Conservation (phyloP, 1,139 yeast genomes). For the Sugiyamaella pinicola region DNA sequence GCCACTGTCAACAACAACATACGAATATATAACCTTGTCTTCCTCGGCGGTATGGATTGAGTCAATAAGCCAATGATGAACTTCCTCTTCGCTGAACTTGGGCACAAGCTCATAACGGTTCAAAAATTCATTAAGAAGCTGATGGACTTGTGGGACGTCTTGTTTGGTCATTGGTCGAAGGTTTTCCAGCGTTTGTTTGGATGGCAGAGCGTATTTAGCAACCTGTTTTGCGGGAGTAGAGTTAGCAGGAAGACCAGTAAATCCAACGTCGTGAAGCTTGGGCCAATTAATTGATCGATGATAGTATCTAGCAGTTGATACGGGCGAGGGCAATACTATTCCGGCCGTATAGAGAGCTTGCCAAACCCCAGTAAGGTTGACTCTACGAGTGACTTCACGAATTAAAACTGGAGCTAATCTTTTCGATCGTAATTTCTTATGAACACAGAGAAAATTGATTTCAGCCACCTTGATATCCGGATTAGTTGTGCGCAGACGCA, state of each 20-base stretch:
- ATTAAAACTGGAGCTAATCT: conserved; percentile 92
- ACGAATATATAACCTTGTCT: conserved; percentile 66
- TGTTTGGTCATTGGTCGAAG: conserved; percentile 61
- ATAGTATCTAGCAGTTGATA: conserved; percentile 86
- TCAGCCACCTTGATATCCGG: conserved; percentile 68
- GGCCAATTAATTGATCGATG: conserved; percentile 95
- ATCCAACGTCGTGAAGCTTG: conserved; percentile 86
- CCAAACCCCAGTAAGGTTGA: conserved; percentile 83
- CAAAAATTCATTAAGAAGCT: conserved; percentile 63
- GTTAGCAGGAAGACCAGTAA: conserved; percentile 70
- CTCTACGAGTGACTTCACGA: conserved; percentile 91
- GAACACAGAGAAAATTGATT: conserved; percentile 91
- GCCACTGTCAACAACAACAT: conserved; percentile 69
- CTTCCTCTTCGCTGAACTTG: conserved; percentile 66
- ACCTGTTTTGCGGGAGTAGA: conserved; percentile 81
- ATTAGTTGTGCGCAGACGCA: conserved; percentile 59
- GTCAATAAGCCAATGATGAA: conserved; percentile 80
- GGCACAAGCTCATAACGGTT: conserved; percentile 73
- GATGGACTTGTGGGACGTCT: conserved; percentile 68
- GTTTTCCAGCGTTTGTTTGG: conserved; percentile 55
- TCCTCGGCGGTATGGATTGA: conserved; percentile 38
- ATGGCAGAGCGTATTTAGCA: conserved; percentile 74
- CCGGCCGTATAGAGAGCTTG: conserved; percentile 97
- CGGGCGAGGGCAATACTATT: conserved; percentile 84
- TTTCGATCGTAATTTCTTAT: conserved; percentile 89